Conservation (phyloP, 495 filamentous ascomycete species). For the Neurospora sp. region DNA sequence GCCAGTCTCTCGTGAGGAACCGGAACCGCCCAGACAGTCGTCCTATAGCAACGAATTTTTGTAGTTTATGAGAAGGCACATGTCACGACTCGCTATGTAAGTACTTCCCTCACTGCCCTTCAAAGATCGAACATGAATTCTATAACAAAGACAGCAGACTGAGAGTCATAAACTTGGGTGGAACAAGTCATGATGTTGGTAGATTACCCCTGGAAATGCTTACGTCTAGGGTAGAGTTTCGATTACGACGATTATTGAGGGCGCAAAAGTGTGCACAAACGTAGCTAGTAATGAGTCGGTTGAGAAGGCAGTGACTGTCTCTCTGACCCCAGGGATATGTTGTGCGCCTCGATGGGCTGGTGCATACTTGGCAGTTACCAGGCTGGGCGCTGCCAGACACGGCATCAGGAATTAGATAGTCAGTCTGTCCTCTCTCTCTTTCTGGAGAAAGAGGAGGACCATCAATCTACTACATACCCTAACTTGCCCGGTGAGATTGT, state of each 20-base stretch:
- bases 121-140: background rate
- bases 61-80: background rate
- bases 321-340: background rate
- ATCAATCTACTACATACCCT: background rate
- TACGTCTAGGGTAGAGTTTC: background rate
- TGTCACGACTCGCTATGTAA: background rate
- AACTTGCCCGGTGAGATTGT: background rate
- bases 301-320: background rate
- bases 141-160: background rate
- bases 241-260: background rate
- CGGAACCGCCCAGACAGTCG: background rate
- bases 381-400: background rate
- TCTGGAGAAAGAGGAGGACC: background rate
- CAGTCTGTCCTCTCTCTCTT: background rate
- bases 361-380: background rate
- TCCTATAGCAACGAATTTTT: background rate
- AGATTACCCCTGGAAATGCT: background rate
- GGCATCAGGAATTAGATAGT: background rate
- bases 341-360: background rate
- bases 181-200: background rate
- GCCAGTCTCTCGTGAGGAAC: background rate
- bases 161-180: background rate
- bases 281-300: background rate
- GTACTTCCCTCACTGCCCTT: background rate
- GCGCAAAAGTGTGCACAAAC: background rate